A percentile compares a stretch with the other conserved stretches of the same genome.
Conservation (phyloP, 2,329 filamentous ascomycete species). For the Neonectria faginata region DNA sequence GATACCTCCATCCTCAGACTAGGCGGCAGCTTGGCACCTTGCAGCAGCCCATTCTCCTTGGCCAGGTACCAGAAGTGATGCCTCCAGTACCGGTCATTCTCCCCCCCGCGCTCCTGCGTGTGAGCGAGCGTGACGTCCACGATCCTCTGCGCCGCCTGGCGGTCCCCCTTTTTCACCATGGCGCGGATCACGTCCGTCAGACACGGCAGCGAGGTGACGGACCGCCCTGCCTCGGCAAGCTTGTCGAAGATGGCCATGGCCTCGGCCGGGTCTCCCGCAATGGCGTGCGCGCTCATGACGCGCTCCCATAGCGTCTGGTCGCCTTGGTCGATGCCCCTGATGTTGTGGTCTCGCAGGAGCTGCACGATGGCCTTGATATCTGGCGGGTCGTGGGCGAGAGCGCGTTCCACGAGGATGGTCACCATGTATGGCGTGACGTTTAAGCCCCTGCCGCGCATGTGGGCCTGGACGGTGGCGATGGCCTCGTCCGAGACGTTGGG, state of each 20-base stretch:
- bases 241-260: conserved; percentile 63
- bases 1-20: conserved; percentile 4
- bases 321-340: conserved; percentile 49
- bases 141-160: conserved; percentile 48
- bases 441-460: conserved; percentile 68
- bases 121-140: conserved; percentile 48
- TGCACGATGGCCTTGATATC: conserved; percentile 69
- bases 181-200: conserved; percentile 57
- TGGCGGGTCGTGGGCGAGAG: conserved; percentile 69
- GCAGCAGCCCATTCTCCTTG: conserved; percentile 54
- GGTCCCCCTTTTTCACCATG: conserved; percentile 43
- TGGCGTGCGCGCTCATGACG: conserved; percentile 74
- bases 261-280: conserved; percentile 60
- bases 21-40: conserved; percentile 36
- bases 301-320: conserved; percentile 79
- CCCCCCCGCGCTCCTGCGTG: conserved; percentile 42
- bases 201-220: conserved; percentile 56
- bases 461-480: conserved; percentile 69
- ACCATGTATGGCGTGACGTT: conserved; percentile 74
- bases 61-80: conserved; percentile 65
- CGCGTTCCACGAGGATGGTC: conserved; percentile 78
- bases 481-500: conserved; percentile 58
- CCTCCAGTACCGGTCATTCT: conserved; percentile 55
- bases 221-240: conserved; percentile 54
- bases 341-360: conserved; percentile 69